These are phyloP conservation scores for Neopestalotiopsis sp. DNA, from an alignment of 2,329 filamentous ascomycete species.

Conservation along the genomic window DNA sequence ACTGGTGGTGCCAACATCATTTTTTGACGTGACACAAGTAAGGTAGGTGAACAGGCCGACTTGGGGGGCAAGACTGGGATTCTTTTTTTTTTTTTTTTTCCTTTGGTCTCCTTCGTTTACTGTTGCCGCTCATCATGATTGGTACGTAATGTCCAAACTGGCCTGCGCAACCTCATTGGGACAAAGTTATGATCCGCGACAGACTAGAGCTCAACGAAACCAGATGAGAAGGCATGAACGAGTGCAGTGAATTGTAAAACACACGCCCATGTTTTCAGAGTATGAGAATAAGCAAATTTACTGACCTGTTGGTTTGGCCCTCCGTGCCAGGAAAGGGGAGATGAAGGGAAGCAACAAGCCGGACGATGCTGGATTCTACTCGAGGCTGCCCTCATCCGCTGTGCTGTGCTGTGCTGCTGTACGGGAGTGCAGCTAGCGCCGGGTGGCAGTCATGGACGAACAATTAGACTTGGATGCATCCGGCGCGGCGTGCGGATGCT, in stretches of 20 bases:
- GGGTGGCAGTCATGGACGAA: constrained; percentile 1
- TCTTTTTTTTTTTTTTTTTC: background rate
- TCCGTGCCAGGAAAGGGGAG: background rate
- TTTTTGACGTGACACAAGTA: constrained; percentile 7
- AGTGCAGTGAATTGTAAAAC: background rate
- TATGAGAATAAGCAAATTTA: background rate
- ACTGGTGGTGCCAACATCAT: background rate
- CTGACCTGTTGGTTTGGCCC: background rate
- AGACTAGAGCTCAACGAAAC: background rate
- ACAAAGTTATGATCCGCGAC: constrained; percentile 2
- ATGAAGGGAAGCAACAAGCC: background rate
- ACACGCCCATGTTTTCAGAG: background rate
- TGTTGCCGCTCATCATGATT: background rate
- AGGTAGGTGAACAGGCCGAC: background rate
- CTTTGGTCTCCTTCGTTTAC: too few relatives aligned
- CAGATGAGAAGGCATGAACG: background rate
- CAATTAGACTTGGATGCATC: background rate
- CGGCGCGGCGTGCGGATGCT: constrained; percentile 4
- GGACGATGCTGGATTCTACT: background rate
- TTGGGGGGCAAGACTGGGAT: background rate
- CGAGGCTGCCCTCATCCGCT: constrained; percentile 3
- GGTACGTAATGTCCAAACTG: background rate
- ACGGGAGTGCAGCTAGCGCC: constrained; percentile 9
- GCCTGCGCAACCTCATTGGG: background rate
- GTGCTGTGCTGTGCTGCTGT: background rate